Evolutionary conservation across 2,329 filamentous ascomycete species (phyloP), one percentile per base, ranked within the genome.

Genomic region (Tolypocladium endophyticum): DNA sequence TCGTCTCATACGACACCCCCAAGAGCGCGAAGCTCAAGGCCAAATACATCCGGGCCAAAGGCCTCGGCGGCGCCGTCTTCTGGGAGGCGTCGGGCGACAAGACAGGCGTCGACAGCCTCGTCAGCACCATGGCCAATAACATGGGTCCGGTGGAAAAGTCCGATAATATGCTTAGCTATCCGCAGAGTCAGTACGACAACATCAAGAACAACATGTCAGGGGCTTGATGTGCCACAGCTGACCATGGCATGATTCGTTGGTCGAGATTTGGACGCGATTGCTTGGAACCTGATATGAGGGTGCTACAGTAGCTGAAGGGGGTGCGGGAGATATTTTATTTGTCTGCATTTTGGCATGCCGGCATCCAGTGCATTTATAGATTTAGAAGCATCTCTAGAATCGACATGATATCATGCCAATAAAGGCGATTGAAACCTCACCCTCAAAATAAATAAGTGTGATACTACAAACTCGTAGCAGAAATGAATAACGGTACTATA

Each of bases 11-110:
- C 67, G 86, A 89, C 66, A 88, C 81, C 4, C 76, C 83, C 0
- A 70, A 74, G 38, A 84, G 86, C 63, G 83, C 82, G 0, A 70
- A 70, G 35, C 69, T 75, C 63, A 95, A 94, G 76, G 81, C 81
- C 0, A 69, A 76, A 11, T 94, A 87, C 68, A 79, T 94, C 64
- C 74, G 77, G 64, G 67, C 75, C 28, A 77, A 78, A 58, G 76
- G 81, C 0, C 79, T 95, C 1, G 90, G 88, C 1, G 90, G 90
- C 16, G 86, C 83, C 0, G 89, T 94, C 78, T 95, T 88, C 81
- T 96, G 90, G 90, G 90, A 95, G 72, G 87, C 84, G 12, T 88
- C 84, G 64, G 86, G 84, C 16, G 90, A 95, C 67, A 76, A 72
- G 63, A 65, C 62, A 0, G 80, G 77, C 38, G 68, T 66, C 1